Evolutionary conservation across 2,329 filamentous ascomycete genomes (phyloP).

Genomic region (Fusarium newnesense): DNA sequence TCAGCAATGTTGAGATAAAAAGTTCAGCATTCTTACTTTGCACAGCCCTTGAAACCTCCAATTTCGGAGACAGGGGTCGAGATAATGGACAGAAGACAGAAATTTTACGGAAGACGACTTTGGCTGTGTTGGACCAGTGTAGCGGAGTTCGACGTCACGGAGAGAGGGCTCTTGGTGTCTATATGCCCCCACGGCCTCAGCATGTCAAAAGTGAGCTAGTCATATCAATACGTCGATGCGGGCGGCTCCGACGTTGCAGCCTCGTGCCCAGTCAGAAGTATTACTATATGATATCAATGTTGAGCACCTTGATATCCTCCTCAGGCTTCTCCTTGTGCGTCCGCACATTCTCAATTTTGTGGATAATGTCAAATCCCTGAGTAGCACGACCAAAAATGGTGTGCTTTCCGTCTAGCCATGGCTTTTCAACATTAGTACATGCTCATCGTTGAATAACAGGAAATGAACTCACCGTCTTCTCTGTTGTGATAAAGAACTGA

Average conservation of each 20-base stretch:
- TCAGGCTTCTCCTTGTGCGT: slow-evolving; percentile 93
- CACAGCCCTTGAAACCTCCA: too few species aligned
- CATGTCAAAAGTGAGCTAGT: background rate
- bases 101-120: slow-evolving; percentile 22
- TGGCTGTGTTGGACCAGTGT: slow-evolving; percentile 7
- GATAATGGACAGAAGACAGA: background rate
- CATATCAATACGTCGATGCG: background rate
- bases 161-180: background rate
- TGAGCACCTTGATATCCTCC: slow-evolving; percentile 97
- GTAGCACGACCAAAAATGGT: slow-evolving; percentile 94
- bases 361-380: slow-evolving; percentile 91
- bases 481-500: slow-evolving; percentile 98
- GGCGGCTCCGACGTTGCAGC: background rate
- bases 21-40: too few species aligned
- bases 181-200: background rate
- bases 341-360: slow-evolving; percentile 92
- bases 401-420: slow-evolving; percentile 96
- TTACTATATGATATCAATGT: slow-evolving; percentile 71
- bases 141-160: slow-evolving; percentile 8
- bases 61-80: background rate
- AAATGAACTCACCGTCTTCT: slow-evolving; percentile 78
- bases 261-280: background rate
- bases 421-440: slow-evolving; percentile 56
- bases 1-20: too few species aligned
- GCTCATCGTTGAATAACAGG: background rate